Evolutionary conservation across 495 filamentous ascomycete species (phyloP), one percentile per base, ranked within the genome.

Genomic region (Penicillium soppii): DNA sequence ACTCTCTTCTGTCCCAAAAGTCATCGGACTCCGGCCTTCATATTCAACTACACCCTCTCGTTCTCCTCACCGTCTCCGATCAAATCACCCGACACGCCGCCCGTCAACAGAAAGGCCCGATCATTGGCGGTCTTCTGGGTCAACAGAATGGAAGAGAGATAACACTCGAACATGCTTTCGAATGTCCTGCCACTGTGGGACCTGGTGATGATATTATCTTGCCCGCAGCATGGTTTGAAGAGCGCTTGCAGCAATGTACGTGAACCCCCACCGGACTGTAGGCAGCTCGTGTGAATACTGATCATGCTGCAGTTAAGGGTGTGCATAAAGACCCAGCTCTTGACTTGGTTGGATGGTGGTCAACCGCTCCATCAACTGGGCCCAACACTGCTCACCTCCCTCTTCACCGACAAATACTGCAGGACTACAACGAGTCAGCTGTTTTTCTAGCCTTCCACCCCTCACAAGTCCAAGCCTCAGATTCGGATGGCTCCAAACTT

Each of bases 261-360:
- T 76, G 26, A 23, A 27, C 22, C 42, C 40, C 33, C 30, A 32
- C 36, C 38, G 8, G 22, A 43, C 25, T 15, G 17, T n/a, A 41
- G 10, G 9, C 9, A 36, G 15, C 2, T 15, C 20, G 3, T 21
- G 41, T 16, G 15, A 48, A 30, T n/a, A 53, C 56, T 57, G 17
- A 58, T 35, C 38, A 23, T 17, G 29, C 15, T 36, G 55, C 56
- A 92, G 90, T 91, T 81, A 91, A 87, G 71, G 86, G 88, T 54
- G 94, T 97, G 5, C 89, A 97, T 74, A 91, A 90, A 67, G 75
- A 68, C 27, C 89, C 90, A 0, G 69, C 80, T 8, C 85, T 96
- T 30, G 94, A 97, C 57, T 77, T 97, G 17, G 90, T 97, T 29
- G 94, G 91, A 67, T 96, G 92, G 90, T 99, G 92, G 77, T 88